Evolutionary conservation across 1,284 basidiomycete genomes (phyloP).

Genomic region (Xerocomus cyaneibrunnescens): DNA sequence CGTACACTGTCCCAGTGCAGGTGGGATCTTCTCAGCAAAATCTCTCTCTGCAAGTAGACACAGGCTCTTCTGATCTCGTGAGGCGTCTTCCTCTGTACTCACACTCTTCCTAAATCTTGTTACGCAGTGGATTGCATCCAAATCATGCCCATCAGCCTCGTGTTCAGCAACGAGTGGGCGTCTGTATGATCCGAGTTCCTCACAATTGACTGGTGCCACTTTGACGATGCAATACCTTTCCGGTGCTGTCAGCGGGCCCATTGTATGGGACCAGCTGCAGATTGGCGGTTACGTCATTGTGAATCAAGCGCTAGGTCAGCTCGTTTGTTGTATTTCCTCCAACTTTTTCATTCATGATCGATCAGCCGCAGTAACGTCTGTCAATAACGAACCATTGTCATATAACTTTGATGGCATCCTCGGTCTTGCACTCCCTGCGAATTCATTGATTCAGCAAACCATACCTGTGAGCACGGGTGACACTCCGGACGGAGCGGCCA

Average conservation of each 20-base stretch:
- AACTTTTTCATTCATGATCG: constrained; percentile 6
- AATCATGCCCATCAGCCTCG: constrained; percentile 47
- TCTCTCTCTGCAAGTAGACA: constrained; percentile 66
- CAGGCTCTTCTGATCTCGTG: constrained; percentile 74
- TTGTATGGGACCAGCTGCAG: constrained; percentile 63
- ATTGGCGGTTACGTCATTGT: constrained; percentile 58
- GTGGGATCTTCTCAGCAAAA: constrained; percentile 51
- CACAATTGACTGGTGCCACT: constrained; percentile 39
- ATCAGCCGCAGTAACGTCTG: constrained; percentile 53
- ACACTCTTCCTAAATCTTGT: background rate
- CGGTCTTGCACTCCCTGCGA: constrained; percentile 68
- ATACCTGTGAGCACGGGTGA: constrained; percentile 50
- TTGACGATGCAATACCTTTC: constrained; percentile 58
- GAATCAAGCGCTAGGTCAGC: constrained; percentile 62
- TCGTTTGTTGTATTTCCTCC: background rate
- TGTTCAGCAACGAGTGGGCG: constrained; percentile 46
- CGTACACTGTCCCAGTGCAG: constrained; percentile 57
- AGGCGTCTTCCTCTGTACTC: constrained; percentile 26
- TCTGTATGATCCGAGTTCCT: constrained; percentile 53
- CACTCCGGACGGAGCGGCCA: constrained; percentile 58
- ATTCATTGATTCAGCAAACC: constrained; percentile 54
- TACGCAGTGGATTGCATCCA: constrained; percentile 62
- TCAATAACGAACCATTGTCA: constrained; percentile 55
- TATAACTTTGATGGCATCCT: constrained; percentile 60
- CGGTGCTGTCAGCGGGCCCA: constrained; percentile 55